phyloP scores from a whole-genome alignment of 495 filamentous ascomycete species.

The Massariosphaeria phaeospora region DNA sequence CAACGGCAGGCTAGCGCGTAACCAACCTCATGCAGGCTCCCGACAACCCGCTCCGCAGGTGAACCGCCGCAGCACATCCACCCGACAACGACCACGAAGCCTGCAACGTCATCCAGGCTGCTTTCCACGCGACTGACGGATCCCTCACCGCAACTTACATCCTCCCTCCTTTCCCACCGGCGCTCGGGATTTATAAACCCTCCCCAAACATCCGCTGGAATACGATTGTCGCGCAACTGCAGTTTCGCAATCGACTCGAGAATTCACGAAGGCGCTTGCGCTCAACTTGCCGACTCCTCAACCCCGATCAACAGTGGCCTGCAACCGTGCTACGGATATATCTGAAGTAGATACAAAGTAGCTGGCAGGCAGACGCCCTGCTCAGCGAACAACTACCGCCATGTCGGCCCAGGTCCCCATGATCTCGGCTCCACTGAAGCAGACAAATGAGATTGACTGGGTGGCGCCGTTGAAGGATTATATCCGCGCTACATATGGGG shows the following conservation, averaged over 20 bases:
- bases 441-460: constrained; percentile 99
- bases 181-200: no score
- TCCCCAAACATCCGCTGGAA: not conserved
- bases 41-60: constrained; percentile 5
- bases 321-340: not conserved
- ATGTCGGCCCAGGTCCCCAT: constrained; percentile 79
- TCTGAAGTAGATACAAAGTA: no score
- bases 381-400: constrained; percentile 26
- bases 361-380: constrained; percentile 29
- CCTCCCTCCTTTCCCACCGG: not conserved
- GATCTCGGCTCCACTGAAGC: constrained; percentile 90
- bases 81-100: constrained; percentile 22
- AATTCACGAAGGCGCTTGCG: no score
- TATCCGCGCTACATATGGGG: constrained; percentile 88
- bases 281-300: constrained; percentile 3
- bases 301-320: not conserved
- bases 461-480: constrained; percentile 86
- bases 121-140: constrained; percentile 7
- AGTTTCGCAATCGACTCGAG: not conserved
- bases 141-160: constrained; percentile 3
- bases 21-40: constrained; percentile 21
- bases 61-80: constrained; percentile 15
- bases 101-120: constrained; percentile 31
- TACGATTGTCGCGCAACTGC: not conserved
- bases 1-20: no score